These are phyloP conservation scores for Aspergillus hancockii DNA, from an alignment of 495 filamentous ascomycete genomes.

Conservation along the genomic window DNA sequence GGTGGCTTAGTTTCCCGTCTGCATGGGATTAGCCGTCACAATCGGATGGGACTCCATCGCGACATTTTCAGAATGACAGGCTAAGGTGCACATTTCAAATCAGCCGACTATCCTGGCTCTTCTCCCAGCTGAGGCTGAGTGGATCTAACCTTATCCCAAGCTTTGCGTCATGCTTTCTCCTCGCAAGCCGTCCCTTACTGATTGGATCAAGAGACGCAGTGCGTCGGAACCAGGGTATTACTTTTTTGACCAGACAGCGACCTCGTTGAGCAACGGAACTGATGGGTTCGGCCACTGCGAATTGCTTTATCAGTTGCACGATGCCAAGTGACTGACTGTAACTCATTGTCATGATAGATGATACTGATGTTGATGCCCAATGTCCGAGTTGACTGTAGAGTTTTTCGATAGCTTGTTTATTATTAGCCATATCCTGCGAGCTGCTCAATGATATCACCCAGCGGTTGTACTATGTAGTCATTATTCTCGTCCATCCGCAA, in stretches of 20 bases:
- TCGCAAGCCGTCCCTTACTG: not conserved
- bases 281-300: not conserved
- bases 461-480: not conserved
- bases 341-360: not conserved
- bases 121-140: slow-evolving; percentile 18
- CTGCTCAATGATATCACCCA: not conserved
- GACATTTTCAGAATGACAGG: not conserved
- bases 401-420: not conserved
- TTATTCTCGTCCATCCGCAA: not conserved
- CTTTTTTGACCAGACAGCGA: slow-evolving; percentile 2
- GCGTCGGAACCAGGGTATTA: slow-evolving; percentile 1
- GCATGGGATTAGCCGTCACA: not conserved
- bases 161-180: slow-evolving; percentile 16
- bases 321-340: not conserved
- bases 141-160: slow-evolving; percentile 15
- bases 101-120: slow-evolving; percentile 8
- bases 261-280: not conserved
- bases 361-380: not conserved
- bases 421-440: not conserved
- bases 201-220: slow-evolving; percentile 5
- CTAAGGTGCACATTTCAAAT: slow-evolving; percentile 8
- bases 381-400: not conserved
- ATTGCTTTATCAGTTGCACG: slow-evolving; percentile 6
- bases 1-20: not conserved
- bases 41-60: not conserved